These are phyloP conservation scores for Sporopachydermia lactativora DNA, from an alignment of 805 yeast genomes.

Conservation along the genomic window DNA sequence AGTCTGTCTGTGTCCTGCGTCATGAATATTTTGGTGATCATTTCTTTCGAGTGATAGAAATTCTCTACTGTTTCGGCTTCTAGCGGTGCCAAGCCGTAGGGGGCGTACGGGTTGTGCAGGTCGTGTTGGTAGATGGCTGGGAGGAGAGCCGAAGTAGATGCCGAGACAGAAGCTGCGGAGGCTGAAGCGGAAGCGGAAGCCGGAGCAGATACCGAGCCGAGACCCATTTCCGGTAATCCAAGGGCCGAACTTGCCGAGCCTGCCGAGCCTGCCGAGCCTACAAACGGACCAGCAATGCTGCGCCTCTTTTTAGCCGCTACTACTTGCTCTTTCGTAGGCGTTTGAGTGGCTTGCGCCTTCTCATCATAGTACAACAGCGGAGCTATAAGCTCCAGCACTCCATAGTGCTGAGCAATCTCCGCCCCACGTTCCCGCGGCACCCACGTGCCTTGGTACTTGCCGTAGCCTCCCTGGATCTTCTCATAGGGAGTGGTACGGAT, in stretches of 20 bases:
- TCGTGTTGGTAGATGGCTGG: conserved; percentile 24
- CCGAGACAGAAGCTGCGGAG: background rate
- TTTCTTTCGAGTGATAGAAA: conserved; percentile 26
- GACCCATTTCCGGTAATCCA: no score
- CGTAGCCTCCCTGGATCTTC: conserved; percentile 61
- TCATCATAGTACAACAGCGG: conserved; percentile 36
- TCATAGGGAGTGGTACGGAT: conserved; percentile 52
- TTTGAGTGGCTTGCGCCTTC: conserved; percentile 19
- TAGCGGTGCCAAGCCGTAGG: conserved; percentile 32
- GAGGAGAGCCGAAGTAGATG: background rate
- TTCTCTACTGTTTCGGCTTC: conserved; percentile 15
- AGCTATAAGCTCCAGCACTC: conserved; percentile 35
- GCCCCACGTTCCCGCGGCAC: conserved; percentile 47
- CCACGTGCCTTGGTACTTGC: conserved; percentile 71
- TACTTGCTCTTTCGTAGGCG: conserved; percentile 36
- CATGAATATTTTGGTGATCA: conserved; percentile 37
- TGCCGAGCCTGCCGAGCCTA: conserved; percentile 4
- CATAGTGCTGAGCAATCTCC: conserved; percentile 45
- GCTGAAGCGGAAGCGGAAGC: conserved; percentile 2
- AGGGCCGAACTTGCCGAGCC: conserved; percentile 8
- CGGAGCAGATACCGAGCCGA: conserved; percentile 5
- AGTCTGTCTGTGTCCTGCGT: conserved; percentile 23
- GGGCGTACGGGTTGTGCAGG: conserved; percentile 28
- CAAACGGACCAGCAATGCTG: conserved; percentile 11
- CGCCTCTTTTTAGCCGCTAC: conserved; percentile 23